Conservation (phyloP, 805 yeast species). For the Starmerella floris region DNA sequence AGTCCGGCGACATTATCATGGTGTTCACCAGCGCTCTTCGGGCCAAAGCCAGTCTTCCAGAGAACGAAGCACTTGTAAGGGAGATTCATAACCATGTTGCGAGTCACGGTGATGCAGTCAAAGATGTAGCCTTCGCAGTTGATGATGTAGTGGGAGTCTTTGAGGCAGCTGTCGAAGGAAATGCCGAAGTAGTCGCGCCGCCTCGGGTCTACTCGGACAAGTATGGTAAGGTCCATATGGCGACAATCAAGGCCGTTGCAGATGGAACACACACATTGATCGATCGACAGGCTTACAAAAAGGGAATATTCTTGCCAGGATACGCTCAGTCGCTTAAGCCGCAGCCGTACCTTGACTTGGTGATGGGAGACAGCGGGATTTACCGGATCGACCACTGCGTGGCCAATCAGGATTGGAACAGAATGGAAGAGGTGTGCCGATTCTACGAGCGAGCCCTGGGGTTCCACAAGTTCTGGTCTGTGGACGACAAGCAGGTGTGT, state of each 20-base stretch:
- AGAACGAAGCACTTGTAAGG: slow-evolving; percentile 22
- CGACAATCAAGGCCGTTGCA: slow-evolving; percentile 42
- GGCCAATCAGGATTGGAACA: slow-evolving; percentile 60
- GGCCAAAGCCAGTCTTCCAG: slow-evolving; percentile 21
- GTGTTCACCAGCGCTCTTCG: slow-evolving; percentile 33
- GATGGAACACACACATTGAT: slow-evolving; percentile 62
- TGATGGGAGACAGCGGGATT: slow-evolving; percentile 32
- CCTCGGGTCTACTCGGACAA: slow-evolving; percentile 29
- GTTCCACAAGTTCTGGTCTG: slow-evolving; percentile 72
- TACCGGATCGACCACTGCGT: slow-evolving; percentile 62
- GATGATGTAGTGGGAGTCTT: slow-evolving; percentile 36
- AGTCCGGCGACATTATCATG: slow-evolving; percentile 42
- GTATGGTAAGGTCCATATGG: slow-evolving; percentile 40
- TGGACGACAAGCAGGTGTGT: slow-evolving; percentile 61
- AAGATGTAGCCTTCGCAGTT: slow-evolving; percentile 60
- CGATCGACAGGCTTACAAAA: slow-evolving; percentile 30
- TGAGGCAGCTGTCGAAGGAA: slow-evolving; percentile 36
- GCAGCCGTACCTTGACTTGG: slow-evolving; percentile 19
- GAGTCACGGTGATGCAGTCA: slow-evolving; percentile 68
- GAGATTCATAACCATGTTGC: slow-evolving; percentile 37
- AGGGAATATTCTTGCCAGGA: slow-evolving; percentile 41
- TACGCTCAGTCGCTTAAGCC: slow-evolving; percentile 22
- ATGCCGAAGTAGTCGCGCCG: slow-evolving; percentile 32
- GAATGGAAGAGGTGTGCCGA: slow-evolving; percentile 44
- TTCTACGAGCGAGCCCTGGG: slow-evolving; percentile 54